Base-by-base conservation (phyloP, 164 flowering plant genomes). In the Dillenia turbinata region DNA sequence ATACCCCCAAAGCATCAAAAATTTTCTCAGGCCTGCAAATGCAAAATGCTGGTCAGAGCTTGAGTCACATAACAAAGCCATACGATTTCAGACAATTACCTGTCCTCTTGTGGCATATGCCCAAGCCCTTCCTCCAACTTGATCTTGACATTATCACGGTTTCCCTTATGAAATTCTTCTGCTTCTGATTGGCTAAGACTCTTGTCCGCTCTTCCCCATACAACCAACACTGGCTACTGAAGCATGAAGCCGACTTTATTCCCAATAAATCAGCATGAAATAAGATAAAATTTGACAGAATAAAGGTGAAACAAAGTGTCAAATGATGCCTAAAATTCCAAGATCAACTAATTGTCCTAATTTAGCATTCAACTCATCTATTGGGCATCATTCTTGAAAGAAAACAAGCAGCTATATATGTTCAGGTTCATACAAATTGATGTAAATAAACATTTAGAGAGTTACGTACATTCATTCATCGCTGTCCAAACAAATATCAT, bases 91-190 rank as follows among this genome's bases (percentile, higher is more conserved):
- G 16, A 49, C 59, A 47, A 8, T 80, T 79, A 94, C 97, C 99
- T 91, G 76, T 94, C 99, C 78, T 94, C 99, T 49, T 94, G 99
- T 59, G 99, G 99, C 97, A 94, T 86, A 71, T 94, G 99, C 9
- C 99, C 97, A 17, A 97, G 96, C 11, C 99, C 99, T 77, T 94
- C 99, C 58, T 91, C 81, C 70, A 86, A 59, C 68, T 88, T 82
- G 24, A 89, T 78, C 70, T 78, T 70, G 45, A 94, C 61, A 2
- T 22, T 46, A 59, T 62, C 56, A 5, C 96, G 86, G 70, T 94
- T 94, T 68, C 74, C 79, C 67, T 84, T 87, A 68, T 83, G 75
- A 71, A 94, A 94, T 60, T 89, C 92, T 68, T 91, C 96, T 45
- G 97, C 97, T 44, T 78, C 73, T 51, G 95, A 85, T 62, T 81